phyloP scores from a whole-genome alignment of 202 grass and related monocot genomes.

The Carex arenaria region DNA sequence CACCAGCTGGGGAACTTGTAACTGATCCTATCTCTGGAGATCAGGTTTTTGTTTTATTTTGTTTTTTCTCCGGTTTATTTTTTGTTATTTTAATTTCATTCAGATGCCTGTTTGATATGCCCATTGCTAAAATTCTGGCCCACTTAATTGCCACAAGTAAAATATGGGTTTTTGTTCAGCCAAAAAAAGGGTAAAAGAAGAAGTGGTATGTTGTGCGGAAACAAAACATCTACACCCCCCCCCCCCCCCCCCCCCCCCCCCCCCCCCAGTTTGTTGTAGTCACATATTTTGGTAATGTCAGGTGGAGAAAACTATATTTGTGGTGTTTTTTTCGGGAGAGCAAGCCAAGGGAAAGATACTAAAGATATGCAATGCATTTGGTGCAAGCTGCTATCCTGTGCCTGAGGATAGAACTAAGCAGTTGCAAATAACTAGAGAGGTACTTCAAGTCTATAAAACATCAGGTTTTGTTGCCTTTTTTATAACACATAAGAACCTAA shows the following conservation, averaged over 20 bases:
- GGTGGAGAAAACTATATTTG: slow-evolving; percentile 96
- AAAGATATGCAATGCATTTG: slow-evolving; percentile 91
- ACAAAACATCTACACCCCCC: background rate
- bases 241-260: background rate
- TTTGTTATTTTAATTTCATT: slow-evolving; percentile 16
- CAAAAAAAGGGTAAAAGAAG: background rate
- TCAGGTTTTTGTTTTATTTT: slow-evolving; percentile 59
- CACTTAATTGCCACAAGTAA: background rate
- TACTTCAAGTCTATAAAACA: slow-evolving; percentile 35
- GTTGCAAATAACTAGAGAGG: slow-evolving; percentile 87
- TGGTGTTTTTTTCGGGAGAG: slow-evolving; percentile 97
- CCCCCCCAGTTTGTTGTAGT: background rate
- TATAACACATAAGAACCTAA: background rate
- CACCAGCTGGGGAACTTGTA: slow-evolving; percentile 80
- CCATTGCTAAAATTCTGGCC: background rate
- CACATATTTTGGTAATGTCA: slow-evolving; percentile 28
- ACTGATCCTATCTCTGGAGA: slow-evolving; percentile 88
- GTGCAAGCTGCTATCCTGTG: slow-evolving; percentile 97
- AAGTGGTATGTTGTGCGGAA: too few species aligned
- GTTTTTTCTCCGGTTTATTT: slow-evolving; percentile 30
- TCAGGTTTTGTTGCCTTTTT: background rate
- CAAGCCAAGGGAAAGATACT: slow-evolving; percentile 85
- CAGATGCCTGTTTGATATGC: background rate
- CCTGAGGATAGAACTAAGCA: slow-evolving; percentile 84
- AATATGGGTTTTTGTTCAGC: background rate